Percentiles rank a stretch among this genome's conserved stretches.
Conservation (phyloP, 805 yeast species). For the Jamesozyma lodderae region DNA sequence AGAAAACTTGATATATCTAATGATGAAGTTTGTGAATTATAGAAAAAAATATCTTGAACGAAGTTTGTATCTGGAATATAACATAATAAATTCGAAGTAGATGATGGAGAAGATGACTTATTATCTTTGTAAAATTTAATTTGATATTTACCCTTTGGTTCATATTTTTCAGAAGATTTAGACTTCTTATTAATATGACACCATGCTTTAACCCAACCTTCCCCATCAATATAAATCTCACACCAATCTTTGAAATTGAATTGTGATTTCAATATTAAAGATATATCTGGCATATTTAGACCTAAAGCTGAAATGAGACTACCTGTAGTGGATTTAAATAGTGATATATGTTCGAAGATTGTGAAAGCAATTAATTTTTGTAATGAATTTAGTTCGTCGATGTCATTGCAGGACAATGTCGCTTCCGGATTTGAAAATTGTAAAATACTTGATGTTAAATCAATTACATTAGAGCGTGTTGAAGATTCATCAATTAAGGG, state of each 20-base stretch:
- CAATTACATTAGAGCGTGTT: background rate
- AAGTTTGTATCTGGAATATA: conserved; percentile 24
- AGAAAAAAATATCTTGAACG: conserved; percentile 24
- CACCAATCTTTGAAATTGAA: conserved; percentile 31
- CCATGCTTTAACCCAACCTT: conserved; percentile 29
- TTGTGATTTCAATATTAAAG: conserved; percentile 20
- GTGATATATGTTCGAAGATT: conserved; percentile 21
- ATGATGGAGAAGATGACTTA: conserved; percentile 17
- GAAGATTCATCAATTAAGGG: conserved; percentile 1
- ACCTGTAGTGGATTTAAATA: conserved; percentile 24
- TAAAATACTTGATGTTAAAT: background rate
- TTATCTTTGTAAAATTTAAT: conserved; percentile 25
- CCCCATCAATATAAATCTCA: conserved; percentile 22
- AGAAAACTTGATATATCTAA: conserved; percentile 6
- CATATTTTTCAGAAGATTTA: conserved; percentile 2
- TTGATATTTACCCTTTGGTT: conserved; percentile 20
- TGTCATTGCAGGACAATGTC: conserved; percentile 2
- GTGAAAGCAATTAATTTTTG: conserved; percentile 11
- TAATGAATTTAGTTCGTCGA: conserved; percentile 1
- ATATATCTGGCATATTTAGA: conserved; percentile 22
- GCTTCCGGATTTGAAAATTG: conserved; percentile 5
- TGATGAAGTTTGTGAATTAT: conserved; percentile 4
- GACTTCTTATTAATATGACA: conserved; percentile 24
- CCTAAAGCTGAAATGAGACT: conserved; percentile 23
- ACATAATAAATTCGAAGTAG: conserved; percentile 21